Percentiles rank a stretch among this genome's conserved stretches.
phyloP scores from a whole-genome alignment of 495 filamentous ascomycete species.

The Penicillium paxilli region DNA sequence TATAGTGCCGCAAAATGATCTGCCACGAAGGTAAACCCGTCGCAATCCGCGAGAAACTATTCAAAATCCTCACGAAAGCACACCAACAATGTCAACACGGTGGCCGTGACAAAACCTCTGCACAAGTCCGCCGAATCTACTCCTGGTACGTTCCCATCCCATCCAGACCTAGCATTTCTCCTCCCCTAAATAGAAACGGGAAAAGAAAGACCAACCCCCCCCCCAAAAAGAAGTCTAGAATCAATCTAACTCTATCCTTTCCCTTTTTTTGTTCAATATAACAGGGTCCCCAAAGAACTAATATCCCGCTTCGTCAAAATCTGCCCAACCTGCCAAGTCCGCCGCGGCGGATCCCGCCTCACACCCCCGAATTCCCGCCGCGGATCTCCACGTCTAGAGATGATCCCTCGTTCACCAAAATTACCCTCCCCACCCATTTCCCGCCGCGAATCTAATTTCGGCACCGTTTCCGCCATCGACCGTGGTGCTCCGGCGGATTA shows the following conservation, averaged over 20 bases:
- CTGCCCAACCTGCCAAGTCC: slow-evolving; percentile 53
- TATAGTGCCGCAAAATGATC: slow-evolving; percentile 46
- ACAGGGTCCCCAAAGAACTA: slow-evolving; percentile 58
- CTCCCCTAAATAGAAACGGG: background rate
- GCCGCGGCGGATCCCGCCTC: slow-evolving; percentile 44
- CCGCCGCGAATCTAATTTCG: slow-evolving; percentile 37
- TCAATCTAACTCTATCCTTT: background rate
- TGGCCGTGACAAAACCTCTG: slow-evolving; percentile 61
- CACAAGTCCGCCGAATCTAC: slow-evolving; percentile 55
- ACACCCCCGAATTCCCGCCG: slow-evolving; percentile 47
- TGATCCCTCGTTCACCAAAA: slow-evolving; percentile 40
- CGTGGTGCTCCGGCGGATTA: slow-evolving; percentile 37
- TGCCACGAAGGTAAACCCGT: slow-evolving; percentile 62
- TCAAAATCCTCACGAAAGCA: slow-evolving; percentile 56
- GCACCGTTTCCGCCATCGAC: slow-evolving; percentile 25
- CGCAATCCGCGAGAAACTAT: slow-evolving; percentile 58
- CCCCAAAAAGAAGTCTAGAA: background rate
- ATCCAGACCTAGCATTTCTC: background rate
- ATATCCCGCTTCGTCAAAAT: slow-evolving; percentile 60
- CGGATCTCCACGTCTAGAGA: slow-evolving; percentile 41
- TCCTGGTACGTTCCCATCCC: slow-evolving; percentile 47
- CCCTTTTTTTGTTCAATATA: background rate
- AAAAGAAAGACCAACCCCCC: too few species aligned
- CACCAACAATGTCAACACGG: slow-evolving; percentile 60
- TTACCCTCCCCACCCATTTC: slow-evolving; percentile 40